A percentile compares a stretch with the other conserved stretches of the same genome.
These are phyloP conservation scores for Cornus florida DNA, from an alignment of 148 eudicot species.

Conservation along the genomic window DNA sequence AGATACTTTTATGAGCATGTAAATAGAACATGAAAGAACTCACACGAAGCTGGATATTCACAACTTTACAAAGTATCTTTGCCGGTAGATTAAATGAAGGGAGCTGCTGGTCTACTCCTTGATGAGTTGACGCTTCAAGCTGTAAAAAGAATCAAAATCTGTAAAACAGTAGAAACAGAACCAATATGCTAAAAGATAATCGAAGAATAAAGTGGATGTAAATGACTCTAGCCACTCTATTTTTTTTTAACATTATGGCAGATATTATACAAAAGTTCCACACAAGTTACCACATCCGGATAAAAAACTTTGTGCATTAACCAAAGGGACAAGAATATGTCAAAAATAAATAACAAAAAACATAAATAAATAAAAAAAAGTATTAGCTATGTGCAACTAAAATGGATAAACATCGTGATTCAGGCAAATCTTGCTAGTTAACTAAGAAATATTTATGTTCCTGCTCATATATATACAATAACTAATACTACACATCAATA, in stretches of 20 bases:
- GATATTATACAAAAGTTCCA: not conserved
- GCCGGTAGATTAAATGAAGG: constrained; percentile 88
- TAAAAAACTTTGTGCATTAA: not conserved
- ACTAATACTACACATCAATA: too few relatives aligned
- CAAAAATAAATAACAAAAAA: too few relatives aligned
- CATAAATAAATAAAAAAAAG: not conserved
- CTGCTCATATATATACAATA: not conserved
- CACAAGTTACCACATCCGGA: not conserved
- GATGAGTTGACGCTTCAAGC: constrained; percentile 93
- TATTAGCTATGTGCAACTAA: not conserved
- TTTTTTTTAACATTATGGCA: too few relatives aligned
- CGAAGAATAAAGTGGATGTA: not conserved
- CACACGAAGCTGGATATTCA: constrained; percentile 73
- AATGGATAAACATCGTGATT: not conserved
- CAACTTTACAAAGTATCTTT: constrained; percentile 87
- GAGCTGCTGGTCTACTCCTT: constrained; percentile 75
- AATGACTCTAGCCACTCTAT: not conserved
- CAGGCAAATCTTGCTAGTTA: not conserved
- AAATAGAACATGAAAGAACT: constrained; percentile 13
- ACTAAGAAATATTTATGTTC: not conserved
- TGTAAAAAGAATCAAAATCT: constrained; percentile 24
- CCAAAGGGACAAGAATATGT: too few relatives aligned
- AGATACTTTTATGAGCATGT: not conserved
- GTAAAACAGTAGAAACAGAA: not conserved
- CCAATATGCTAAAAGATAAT: not conserved